Evolutionary conservation across 2,329 filamentous ascomycete genomes (phyloP).

Genomic region (Fusarium lateritium): DNA sequence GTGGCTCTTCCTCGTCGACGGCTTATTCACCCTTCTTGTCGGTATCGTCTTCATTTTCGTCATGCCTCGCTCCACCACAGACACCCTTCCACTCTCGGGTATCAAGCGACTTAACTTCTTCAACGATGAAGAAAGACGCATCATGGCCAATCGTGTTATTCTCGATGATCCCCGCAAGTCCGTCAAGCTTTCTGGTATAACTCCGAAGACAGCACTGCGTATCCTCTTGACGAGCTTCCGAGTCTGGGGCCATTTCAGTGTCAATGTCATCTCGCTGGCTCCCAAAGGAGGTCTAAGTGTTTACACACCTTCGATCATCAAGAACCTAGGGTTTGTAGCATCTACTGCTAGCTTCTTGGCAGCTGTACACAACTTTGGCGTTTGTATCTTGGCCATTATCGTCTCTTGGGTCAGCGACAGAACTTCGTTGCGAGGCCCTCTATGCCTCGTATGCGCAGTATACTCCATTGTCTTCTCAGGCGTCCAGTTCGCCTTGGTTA

Average conservation of each 20-base stretch:
- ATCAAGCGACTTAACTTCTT: background rate
- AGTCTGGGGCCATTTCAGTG: slow-evolving; percentile 10
- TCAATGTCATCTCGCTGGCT: background rate
- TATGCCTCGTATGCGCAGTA: background rate
- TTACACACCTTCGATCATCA: slow-evolving; percentile 17
- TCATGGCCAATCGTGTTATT: slow-evolving; percentile 7
- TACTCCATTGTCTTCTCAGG: slow-evolving; percentile 7
- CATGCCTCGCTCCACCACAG: slow-evolving; percentile 1
- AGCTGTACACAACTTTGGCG: slow-evolving; percentile 11
- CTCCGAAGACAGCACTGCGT: background rate
- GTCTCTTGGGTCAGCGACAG: slow-evolving; percentile 15
- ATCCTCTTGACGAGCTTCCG: slow-evolving; percentile 15
- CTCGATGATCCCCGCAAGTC: slow-evolving; percentile 12
- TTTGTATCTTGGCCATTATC: background rate
- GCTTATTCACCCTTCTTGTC: background rate
- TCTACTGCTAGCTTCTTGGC: slow-evolving; percentile 13
- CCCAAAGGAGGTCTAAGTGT: slow-evolving; percentile 8
- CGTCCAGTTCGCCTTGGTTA: slow-evolving; percentile 2
- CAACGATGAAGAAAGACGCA: background rate
- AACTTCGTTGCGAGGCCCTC: background rate
- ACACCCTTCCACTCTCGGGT: background rate
- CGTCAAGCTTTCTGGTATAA: slow-evolving; percentile 4
- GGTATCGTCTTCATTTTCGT: slow-evolving; percentile 1
- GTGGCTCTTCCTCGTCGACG: slow-evolving; percentile 21
- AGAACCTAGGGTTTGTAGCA: slow-evolving; percentile 5